Percentiles rank a stretch among this genome's conserved stretches.
Conservation (phyloP, 768 basidiomycete genomes). For the Ramaria sp. region DNA sequence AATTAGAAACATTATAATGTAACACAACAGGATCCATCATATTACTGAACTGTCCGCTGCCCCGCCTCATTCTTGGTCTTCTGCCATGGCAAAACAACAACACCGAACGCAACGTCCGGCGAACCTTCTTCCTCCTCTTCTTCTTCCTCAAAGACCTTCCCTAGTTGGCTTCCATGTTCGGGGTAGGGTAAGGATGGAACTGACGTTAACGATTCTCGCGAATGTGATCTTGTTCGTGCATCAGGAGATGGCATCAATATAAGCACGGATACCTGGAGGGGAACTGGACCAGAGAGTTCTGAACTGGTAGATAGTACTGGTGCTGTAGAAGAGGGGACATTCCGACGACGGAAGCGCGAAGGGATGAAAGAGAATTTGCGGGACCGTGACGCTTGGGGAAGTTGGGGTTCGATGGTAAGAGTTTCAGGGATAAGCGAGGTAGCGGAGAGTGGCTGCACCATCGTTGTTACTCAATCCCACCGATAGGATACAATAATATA, state of each 20-base stretch:
- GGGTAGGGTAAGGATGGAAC: not conserved
- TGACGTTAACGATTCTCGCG: not conserved
- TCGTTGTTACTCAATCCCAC: not conserved
- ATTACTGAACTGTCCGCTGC: not conserved
- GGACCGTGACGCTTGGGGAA: not conserved
- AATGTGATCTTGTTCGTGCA: not conserved
- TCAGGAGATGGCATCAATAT: slow-evolving; percentile 4
- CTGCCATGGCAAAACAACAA: slow-evolving; percentile 1
- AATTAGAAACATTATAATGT: not conserved
- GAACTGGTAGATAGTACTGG: not conserved
- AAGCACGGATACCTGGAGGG: slow-evolving; percentile 7
- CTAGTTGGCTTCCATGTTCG: not conserved
- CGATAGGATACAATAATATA: not conserved
- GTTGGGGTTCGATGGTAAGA: not conserved
- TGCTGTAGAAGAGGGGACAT: not conserved
- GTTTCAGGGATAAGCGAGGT: not conserved
- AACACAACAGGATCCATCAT: not conserved
- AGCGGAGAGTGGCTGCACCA: slow-evolving; percentile 5
- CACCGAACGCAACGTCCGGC: slow-evolving; percentile 7
- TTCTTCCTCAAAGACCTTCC: not conserved
- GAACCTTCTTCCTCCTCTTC: not conserved
- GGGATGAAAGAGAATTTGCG: not conserved
- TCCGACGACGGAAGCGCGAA: not conserved
- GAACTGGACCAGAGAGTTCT: not conserved
- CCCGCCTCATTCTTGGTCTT: not conserved